Percentiles rank a stretch among this genome's conserved stretches.
These are phyloP conservation scores for Epichloe sibirici DNA, from an alignment of 2,329 filamentous ascomycete genomes.

Conservation along the genomic window DNA sequence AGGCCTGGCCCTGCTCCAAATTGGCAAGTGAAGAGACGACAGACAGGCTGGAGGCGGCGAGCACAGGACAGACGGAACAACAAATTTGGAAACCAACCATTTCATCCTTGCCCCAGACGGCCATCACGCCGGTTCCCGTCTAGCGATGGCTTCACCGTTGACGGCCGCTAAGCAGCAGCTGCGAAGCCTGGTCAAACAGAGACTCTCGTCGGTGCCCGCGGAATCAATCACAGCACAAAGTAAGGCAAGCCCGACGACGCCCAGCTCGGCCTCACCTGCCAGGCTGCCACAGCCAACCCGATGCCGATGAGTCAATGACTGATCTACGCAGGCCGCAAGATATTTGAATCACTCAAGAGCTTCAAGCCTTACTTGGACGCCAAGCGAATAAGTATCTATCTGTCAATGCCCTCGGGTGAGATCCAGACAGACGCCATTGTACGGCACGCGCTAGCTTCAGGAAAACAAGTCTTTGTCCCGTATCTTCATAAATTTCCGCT, in stretches of 20 bases:
- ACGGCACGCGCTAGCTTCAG: constrained; percentile 59
- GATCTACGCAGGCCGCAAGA: constrained; percentile 44
- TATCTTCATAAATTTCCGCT: constrained; percentile 60
- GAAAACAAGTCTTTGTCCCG: constrained; percentile 84
- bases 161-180: constrained; percentile 62
- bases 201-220: constrained; percentile 47
- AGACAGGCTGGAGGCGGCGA: neutral
- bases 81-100: too few relatives aligned
- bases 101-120: neutral
- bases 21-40: too few relatives aligned
- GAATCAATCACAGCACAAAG: constrained; percentile 58
- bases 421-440: constrained; percentile 77
- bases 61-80: neutral
- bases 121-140: neutral
- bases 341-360: constrained; percentile 51
- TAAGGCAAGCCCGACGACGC: constrained; percentile 27
- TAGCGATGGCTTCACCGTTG: constrained; percentile 4
- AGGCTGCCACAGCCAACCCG: neutral
- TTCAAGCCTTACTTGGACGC: constrained; percentile 68
- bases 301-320: neutral
- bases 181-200: constrained; percentile 55
- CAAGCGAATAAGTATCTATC: constrained; percentile 67
- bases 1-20: too few relatives aligned
- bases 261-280: neutral
- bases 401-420: constrained; percentile 86